Conservation (phyloP, 2,329 filamentous ascomycete species). For the Xylariaceae sp. region DNA sequence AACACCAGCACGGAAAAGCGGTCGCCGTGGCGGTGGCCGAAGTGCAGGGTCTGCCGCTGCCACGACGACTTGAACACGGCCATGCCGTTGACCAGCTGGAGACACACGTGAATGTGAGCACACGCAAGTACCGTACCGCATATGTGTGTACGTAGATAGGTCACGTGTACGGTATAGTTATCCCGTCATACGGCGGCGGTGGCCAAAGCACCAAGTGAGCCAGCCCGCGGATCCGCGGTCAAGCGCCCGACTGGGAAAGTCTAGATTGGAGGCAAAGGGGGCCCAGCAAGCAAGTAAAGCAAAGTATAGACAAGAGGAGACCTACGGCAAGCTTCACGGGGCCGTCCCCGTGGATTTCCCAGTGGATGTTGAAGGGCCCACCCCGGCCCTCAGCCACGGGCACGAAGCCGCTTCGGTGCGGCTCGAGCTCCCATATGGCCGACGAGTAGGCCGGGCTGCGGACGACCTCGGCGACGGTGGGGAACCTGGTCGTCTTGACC, state of each 20-base stretch:
- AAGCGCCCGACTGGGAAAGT: too few relatives aligned
- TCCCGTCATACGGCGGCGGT: too few relatives aligned
- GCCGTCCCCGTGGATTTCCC: constrained; percentile 73
- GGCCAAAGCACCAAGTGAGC: too few relatives aligned
- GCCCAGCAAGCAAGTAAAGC: too few relatives aligned
- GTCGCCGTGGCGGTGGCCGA: constrained; percentile 62
- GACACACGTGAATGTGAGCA: not conserved
- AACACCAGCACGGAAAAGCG: constrained; percentile 68
- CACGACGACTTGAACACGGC: constrained; percentile 61
- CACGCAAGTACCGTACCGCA: too few relatives aligned
- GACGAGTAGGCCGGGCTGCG: constrained; percentile 59
- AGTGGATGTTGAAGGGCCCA: constrained; percentile 68
- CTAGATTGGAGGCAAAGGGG: too few relatives aligned
- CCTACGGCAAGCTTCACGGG: constrained; percentile 65
- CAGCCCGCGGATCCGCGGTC: too few relatives aligned
- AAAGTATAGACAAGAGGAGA: constrained; percentile 18
- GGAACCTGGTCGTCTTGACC: too few relatives aligned
- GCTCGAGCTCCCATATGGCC: constrained; percentile 61
- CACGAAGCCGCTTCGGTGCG: constrained; percentile 52
- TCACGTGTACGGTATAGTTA: too few relatives aligned
- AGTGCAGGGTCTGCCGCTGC: constrained; percentile 78
- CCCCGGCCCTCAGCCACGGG: constrained; percentile 63
- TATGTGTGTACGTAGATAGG: too few relatives aligned
- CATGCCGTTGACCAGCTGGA: constrained; percentile 73
- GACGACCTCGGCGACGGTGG: constrained; percentile 13